These are phyloP conservation scores for Mychonastes homosphaera DNA, from an alignment of 139 green algal species.

Conservation along the genomic window DNA sequence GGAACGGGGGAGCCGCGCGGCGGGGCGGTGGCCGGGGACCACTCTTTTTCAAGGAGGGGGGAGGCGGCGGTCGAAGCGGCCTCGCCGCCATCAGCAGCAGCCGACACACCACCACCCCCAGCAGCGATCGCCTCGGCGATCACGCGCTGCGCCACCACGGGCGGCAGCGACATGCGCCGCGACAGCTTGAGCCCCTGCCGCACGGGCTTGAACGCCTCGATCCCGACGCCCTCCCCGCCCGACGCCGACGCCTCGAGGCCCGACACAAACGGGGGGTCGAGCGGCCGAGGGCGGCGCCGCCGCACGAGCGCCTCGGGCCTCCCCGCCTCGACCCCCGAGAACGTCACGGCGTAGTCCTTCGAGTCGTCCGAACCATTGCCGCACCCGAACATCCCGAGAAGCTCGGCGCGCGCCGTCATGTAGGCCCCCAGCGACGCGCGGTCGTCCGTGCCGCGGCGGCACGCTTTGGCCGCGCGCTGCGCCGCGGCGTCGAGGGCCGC, in stretches of 20 bases:
- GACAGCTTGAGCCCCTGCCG: conserved; percentile 26
- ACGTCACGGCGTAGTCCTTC: conserved; percentile 16
- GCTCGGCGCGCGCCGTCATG: conserved; percentile 1
- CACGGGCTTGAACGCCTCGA: conserved; percentile 52
- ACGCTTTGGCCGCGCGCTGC: neutral
- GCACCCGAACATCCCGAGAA: conserved; percentile 11
- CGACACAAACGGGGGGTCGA: neutral
- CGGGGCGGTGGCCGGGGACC: too few species aligned
- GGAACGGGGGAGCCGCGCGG: too few species aligned
- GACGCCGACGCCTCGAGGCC: conserved; percentile 30
- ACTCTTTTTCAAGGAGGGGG: too few species aligned
- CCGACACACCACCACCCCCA: too few species aligned
- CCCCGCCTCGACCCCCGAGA: conserved; percentile 27
- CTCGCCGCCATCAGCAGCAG: too few species aligned
- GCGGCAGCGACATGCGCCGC: conserved; percentile 41
- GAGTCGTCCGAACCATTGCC: neutral
- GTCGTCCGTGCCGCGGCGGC: too few species aligned
- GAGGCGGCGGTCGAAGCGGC: too few species aligned
- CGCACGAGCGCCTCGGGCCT: conserved; percentile 17
- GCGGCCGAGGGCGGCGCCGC: conserved; percentile 18
- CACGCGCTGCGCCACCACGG: conserved; percentile 26
- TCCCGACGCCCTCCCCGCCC: conserved; percentile 50
- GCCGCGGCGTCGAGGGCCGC: neutral
- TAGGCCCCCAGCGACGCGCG: too few species aligned
- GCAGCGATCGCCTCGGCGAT: too few species aligned